These are phyloP conservation scores for Euphorbia tirucalli DNA, from an alignment of 345 rosid species.

Conservation along the genomic window DNA sequence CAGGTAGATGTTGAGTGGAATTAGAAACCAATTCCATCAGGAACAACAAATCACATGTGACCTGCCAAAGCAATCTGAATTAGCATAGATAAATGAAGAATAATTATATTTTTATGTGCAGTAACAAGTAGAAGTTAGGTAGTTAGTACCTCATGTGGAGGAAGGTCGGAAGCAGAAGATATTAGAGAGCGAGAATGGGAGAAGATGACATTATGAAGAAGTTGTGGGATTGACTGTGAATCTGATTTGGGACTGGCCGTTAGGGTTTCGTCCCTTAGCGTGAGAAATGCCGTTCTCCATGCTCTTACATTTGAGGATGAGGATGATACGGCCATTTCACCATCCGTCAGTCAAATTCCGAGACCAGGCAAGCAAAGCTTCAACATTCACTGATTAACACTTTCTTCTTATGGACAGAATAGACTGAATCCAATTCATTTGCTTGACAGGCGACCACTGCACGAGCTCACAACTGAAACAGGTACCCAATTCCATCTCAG, in stretches of 20 bases:
- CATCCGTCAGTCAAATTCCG: background rate
- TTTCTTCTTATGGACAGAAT: background rate
- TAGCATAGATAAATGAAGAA: background rate
- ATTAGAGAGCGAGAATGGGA: slow-evolving; percentile 52
- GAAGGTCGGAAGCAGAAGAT: slow-evolving; percentile 64
- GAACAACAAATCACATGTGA: slow-evolving; percentile 64
- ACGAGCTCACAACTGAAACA: background rate
- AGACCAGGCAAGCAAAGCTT: background rate
- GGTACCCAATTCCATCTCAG: background rate
- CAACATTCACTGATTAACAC: background rate
- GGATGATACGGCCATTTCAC: slow-evolving; percentile 38
- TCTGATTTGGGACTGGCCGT: slow-evolving; percentile 30
- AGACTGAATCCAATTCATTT: background rate
- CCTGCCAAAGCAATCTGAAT: slow-evolving; percentile 28
- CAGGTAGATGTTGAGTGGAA: slow-evolving; percentile 30
- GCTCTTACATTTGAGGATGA: slow-evolving; percentile 34
- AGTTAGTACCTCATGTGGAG: slow-evolving; percentile 63
- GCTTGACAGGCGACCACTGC: background rate
- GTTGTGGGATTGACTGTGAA: slow-evolving; percentile 36
- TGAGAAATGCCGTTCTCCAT: slow-evolving; percentile 87
- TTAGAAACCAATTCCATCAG: slow-evolving; percentile 61
- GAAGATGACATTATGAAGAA: slow-evolving; percentile 63
- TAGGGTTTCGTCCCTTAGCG: slow-evolving; percentile 72
- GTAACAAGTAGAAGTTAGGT: background rate
- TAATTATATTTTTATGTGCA: background rate